A percentile compares a stretch with the other conserved stretches of the same genome.
Evolutionary conservation across 2,329 filamentous ascomycete genomes (phyloP).

Genomic region (Didymella exigua): DNA sequence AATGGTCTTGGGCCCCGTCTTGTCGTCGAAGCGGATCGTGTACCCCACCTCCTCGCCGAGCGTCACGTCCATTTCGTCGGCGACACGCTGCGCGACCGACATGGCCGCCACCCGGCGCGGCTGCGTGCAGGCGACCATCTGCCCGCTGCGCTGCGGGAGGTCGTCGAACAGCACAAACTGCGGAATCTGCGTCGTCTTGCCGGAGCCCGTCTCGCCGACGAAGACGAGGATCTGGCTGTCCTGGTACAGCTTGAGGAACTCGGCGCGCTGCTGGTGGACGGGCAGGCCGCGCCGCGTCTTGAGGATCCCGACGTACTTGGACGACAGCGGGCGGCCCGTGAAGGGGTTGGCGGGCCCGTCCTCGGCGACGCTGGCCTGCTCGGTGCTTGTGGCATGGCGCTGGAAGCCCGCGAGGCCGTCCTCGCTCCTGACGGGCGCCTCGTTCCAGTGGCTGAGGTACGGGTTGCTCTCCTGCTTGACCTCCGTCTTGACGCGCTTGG

Average conservation of each 20-base stretch:
- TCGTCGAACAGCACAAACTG: conserved; percentile 99
- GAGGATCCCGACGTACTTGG: conserved; percentile 88
- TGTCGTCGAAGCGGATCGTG: conserved; percentile 96
- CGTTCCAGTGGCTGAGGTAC: conserved; percentile 89
- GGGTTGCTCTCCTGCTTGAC: conserved; percentile 67
- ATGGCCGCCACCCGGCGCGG: conserved; percentile 96
- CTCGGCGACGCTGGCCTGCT: conserved; percentile 74
- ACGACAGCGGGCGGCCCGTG: conserved; percentile 75
- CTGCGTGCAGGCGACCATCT: conserved; percentile 96
- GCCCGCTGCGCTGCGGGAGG: conserved; percentile 80
- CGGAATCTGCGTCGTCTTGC: conserved; percentile 98
- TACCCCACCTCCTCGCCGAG: conserved; percentile 95
- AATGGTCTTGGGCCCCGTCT: conserved; percentile 81
- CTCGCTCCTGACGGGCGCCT: conserved; percentile 52
- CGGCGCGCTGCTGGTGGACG: conserved; percentile 89
- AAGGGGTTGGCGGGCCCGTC: conserved; percentile 85
- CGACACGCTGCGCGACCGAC: conserved; percentile 95
- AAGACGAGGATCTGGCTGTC: conserved; percentile 95
- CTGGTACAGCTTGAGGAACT: conserved; percentile 93
- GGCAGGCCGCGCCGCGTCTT: conserved; percentile 83
- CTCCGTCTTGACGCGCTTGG: conserved; percentile 57
- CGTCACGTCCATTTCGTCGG: conserved; percentile 91
- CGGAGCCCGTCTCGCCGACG: conserved; percentile 98
- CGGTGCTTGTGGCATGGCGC: conserved; percentile 80
- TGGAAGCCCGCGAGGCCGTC: conserved; percentile 65